phyloP scores from a whole-genome alignment of 805 yeast genomes.

The Starmerella tilneyi region DNA sequence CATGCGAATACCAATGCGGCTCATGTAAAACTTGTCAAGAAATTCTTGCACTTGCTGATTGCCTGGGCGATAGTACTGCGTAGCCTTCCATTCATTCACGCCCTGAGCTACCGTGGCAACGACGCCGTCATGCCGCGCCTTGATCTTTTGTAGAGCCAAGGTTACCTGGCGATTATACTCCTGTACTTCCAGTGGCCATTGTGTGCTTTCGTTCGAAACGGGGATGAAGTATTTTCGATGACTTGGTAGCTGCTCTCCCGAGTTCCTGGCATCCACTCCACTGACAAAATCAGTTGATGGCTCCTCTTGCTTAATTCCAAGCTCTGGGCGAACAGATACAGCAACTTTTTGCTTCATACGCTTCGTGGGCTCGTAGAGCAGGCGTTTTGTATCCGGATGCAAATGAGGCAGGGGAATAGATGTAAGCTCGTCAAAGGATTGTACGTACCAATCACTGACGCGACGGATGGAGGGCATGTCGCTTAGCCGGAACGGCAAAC shows the following conservation, averaged over 20 bases:
- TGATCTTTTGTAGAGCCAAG: slow-evolving; percentile 57
- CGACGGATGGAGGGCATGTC: slow-evolving; percentile 64
- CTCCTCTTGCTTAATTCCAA: slow-evolving; percentile 30
- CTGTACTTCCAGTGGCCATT: slow-evolving; percentile 66
- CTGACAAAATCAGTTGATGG: slow-evolving; percentile 6
- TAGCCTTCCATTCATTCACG: slow-evolving; percentile 76
- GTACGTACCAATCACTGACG: slow-evolving; percentile 84
- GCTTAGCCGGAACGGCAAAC: slow-evolving; percentile 63
- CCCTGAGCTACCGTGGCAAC: slow-evolving; percentile 89
- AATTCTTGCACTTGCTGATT: slow-evolving; percentile 70
- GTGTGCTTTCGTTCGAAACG: slow-evolving; percentile 39
- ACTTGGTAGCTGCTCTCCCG: neutral
- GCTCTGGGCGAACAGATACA: slow-evolving; percentile 22
- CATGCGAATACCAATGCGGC: slow-evolving; percentile 86
- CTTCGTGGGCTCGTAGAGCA: slow-evolving; percentile 26
- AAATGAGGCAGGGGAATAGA: slow-evolving; percentile 49
- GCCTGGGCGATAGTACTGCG: slow-evolving; percentile 40
- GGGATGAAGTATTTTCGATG: slow-evolving; percentile 41
- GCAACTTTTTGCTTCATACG: slow-evolving; percentile 19
- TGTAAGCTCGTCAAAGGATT: slow-evolving; percentile 72
- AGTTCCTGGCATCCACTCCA: neutral
- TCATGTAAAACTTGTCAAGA: slow-evolving; percentile 78
- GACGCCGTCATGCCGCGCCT: slow-evolving; percentile 81
- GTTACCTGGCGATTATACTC: slow-evolving; percentile 60
- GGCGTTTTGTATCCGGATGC: slow-evolving; percentile 31